phyloP scores from a whole-genome alignment of 352 stramenopile genomes.

The Phytophthora citrophthora region DNA sequence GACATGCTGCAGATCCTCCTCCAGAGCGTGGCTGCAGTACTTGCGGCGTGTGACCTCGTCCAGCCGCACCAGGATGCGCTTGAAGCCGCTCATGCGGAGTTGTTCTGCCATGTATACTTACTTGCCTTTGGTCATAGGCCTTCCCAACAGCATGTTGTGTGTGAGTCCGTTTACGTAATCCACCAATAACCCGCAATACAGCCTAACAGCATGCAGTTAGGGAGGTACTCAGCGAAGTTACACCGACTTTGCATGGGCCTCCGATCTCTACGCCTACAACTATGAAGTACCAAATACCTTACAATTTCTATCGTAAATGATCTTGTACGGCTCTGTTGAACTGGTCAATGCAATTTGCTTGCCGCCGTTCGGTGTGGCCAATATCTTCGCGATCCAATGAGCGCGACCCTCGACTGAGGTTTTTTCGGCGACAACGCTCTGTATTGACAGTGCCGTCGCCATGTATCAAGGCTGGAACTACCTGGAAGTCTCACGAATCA shows the following conservation, averaged over 20 bases:
- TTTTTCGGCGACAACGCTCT: constrained; percentile 13
- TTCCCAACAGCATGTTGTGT: too few relatives aligned
- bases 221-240: too few relatives aligned
- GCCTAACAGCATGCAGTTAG: too few relatives aligned
- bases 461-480: constrained; percentile 28
- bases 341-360: not conserved
- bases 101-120: constrained; percentile 1
- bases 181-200: too few relatives aligned
- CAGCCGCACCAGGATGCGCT: constrained; percentile 44
- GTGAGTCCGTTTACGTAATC: too few relatives aligned
- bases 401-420: constrained; percentile 11
- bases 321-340: not conserved
- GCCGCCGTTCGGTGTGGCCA: not conserved
- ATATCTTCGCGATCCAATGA: not conserved
- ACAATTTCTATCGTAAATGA: too few relatives aligned
- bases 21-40: constrained; percentile 38
- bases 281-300: too few relatives aligned
- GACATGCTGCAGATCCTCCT: constrained; percentile 34
- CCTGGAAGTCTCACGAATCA: not conserved
- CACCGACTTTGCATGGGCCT: too few relatives aligned
- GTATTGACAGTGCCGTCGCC: constrained; percentile 16
- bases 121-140: too few relatives aligned
- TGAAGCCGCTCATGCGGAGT: constrained; percentile 37
- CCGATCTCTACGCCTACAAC: too few relatives aligned
- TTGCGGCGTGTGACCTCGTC: constrained; percentile 41